phyloP scores from a whole-genome alignment of 2,329 filamentous ascomycete genomes.

The Chrysoporthe puriensis region DNA sequence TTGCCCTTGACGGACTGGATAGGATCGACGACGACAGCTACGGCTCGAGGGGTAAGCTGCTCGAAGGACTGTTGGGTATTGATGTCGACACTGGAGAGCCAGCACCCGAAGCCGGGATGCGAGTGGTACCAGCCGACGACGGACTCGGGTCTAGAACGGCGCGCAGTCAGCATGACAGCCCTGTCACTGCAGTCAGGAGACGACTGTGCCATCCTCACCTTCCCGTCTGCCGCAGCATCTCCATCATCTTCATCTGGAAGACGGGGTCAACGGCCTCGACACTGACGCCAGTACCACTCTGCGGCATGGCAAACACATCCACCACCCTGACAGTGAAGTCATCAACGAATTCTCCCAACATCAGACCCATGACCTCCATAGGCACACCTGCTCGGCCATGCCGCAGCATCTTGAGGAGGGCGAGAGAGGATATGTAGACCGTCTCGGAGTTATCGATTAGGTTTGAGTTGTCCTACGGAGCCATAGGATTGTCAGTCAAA shows the following conservation, averaged over 20 bases:
- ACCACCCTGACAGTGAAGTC: constrained; percentile 98
- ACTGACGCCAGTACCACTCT: constrained; percentile 96
- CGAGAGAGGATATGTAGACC: constrained; percentile 97
- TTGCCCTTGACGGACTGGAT: constrained; percentile 99
- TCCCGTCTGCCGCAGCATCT: constrained; percentile 97
- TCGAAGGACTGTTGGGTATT: constrained; percentile 99
- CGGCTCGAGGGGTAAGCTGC: constrained; percentile 93
- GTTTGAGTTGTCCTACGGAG: constrained; percentile 76
- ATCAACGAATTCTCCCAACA: constrained; percentile 98
- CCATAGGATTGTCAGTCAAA: constrained; percentile 27
- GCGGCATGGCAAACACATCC: constrained; percentile 99
- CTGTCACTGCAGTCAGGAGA: neutral
- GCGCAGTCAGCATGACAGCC: neutral
- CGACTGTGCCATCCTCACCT: constrained; percentile 59
- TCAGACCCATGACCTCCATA: constrained; percentile 99
- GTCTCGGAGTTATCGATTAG: constrained; percentile 99
- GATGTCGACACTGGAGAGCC: constrained; percentile 98
- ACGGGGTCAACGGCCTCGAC: constrained; percentile 98
- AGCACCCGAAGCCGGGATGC: constrained; percentile 98
- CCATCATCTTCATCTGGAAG: constrained; percentile 99
- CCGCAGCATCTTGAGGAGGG: constrained; percentile 96
- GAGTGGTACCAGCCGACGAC: constrained; percentile 99
- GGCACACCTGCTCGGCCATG: constrained; percentile 96
- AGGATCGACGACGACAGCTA: constrained; percentile 96
- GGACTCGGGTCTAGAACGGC: constrained; percentile 74